Conservation (phyloP, 768 basidiomycete species). For the Calocera cornea region DNA sequence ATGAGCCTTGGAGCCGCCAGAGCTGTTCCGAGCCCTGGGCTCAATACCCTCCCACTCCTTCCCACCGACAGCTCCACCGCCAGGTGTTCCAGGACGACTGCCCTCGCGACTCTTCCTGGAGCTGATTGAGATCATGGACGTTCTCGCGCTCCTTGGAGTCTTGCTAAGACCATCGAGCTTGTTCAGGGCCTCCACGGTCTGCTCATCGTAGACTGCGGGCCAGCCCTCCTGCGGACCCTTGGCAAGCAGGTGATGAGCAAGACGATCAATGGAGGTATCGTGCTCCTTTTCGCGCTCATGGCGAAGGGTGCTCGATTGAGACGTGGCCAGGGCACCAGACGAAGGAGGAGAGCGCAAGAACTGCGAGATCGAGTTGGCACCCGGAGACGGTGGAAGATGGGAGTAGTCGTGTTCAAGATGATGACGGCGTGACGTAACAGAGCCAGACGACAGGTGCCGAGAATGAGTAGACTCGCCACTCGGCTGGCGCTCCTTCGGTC, state of each 20-base stretch:
- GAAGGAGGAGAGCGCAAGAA: slow-evolving; percentile 42
- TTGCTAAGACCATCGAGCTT: slow-evolving; percentile 85
- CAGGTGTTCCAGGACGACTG: slow-evolving; percentile 64
- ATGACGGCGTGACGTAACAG: background rate
- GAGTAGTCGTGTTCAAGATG: slow-evolving; percentile 53
- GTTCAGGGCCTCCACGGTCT: slow-evolving; percentile 78
- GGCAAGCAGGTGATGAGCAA: slow-evolving; percentile 66
- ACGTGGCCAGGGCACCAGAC: slow-evolving; percentile 25
- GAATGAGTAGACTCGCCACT: slow-evolving; percentile 2
- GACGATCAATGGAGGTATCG: slow-evolving; percentile 17
- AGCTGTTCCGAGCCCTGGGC: slow-evolving; percentile 14
- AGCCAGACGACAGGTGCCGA: slow-evolving; percentile 8
- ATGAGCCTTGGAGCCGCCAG: slow-evolving; percentile 22
- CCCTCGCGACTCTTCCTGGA: slow-evolving; percentile 43
- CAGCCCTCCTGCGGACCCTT: slow-evolving; percentile 80
- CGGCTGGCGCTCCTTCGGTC: slow-evolving; percentile 6
- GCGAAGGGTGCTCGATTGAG: slow-evolving; percentile 25
- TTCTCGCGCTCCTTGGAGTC: slow-evolving; percentile 29
- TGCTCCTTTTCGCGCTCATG: slow-evolving; percentile 4
- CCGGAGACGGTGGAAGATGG: slow-evolving; percentile 80
- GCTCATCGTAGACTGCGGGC: slow-evolving; percentile 76
- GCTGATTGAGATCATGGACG: slow-evolving; percentile 36
- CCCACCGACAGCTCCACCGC: slow-evolving; percentile 38
- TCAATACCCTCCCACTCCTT: slow-evolving; percentile 65
- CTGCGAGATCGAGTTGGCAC: slow-evolving; percentile 77